Base-by-base conservation (phyloP, 805 yeast genomes). In the Yamadazyma takamatsuzukensis region DNA sequence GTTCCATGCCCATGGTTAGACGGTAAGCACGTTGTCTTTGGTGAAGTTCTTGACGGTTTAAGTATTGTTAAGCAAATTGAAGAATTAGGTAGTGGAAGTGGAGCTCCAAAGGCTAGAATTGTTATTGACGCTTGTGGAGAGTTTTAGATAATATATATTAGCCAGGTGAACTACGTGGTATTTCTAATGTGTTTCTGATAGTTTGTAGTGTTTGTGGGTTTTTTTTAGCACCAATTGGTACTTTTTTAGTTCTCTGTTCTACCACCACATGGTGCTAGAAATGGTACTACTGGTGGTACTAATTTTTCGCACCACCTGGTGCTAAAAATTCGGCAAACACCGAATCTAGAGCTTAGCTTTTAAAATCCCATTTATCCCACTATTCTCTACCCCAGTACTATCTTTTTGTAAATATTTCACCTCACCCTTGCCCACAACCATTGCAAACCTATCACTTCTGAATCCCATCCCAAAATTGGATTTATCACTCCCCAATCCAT, bases 1-100 rank as follows among this genome's bases (percentile, higher is more conserved):
- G 87, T 80, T 29, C 72, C 79, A 50, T 73, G 81, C 49, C 80
- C 85, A 43, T 81, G 86, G 85, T 74, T 80, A 60, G 85, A 80
- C 53, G 88, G 87, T 40, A 76, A 75, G 56, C 88, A 80, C 64
- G 84, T 78, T 58, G 88, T 80, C 35, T 80, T 79, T 45, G 88
- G 88, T 61, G 86, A 80, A 66, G 86, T 80, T 35, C 58, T 67
- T 40, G 80, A 78, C 35, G 87, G 87, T 54, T 68, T 64, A 41
- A 79, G 74, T 40, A 47, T 72, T 39, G 80, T 77, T 51, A 70
- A 76, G 68, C 61, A 70, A 51, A 65, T 77, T 41, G 83, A 77
- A 63, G 58, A 78, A 36, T 72, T 61, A 56, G 94, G 94, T 54
- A 71, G 88, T 39, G 56, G 59, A 49, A 56, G 74, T 41, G 94